phyloP scores from a whole-genome alignment of 73 alveolate species.

The Paramecium sexaurelia region DNA sequence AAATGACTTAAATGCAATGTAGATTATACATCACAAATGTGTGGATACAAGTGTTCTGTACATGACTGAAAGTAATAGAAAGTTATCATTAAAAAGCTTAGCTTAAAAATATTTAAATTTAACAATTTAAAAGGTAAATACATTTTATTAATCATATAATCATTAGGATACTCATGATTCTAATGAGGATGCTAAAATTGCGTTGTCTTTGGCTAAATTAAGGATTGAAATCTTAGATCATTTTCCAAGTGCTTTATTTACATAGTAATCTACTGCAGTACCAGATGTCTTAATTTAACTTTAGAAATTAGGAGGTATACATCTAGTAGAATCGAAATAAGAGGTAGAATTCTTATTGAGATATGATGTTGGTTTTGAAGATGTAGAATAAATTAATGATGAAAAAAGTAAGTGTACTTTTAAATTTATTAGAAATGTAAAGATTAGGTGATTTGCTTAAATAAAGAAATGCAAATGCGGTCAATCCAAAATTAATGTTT shows the following conservation, averaged over 20 bases:
- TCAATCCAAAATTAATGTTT: slow-evolving; percentile 38
- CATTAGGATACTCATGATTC: slow-evolving; percentile 70
- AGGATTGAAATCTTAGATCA: slow-evolving; percentile 63
- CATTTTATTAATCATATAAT: neutral
- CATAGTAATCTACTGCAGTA: neutral
- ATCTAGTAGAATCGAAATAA: neutral
- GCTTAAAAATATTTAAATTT: slow-evolving; percentile 65
- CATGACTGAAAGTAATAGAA: slow-evolving; percentile 59
- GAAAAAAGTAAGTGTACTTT: neutral
- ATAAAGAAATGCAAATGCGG: slow-evolving; percentile 2
- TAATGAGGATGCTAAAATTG: slow-evolving; percentile 70
- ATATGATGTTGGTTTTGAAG: slow-evolving; percentile 45
- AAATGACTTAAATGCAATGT: slow-evolving; percentile 66
- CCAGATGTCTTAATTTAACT: slow-evolving; percentile 22
- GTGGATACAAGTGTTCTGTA: slow-evolving; percentile 72
- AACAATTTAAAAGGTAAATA: slow-evolving; percentile 56
- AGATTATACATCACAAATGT: slow-evolving; percentile 61
- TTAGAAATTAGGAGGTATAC: slow-evolving; percentile 8
- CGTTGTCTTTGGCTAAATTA: slow-evolving; percentile 58
- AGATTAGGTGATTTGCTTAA: neutral
- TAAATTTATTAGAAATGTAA: neutral
- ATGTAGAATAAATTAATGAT: neutral
- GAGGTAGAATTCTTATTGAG: neutral
- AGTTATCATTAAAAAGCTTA: slow-evolving; percentile 60
- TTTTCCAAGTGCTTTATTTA: slow-evolving; percentile 39